Evolutionary conservation across 2,329 filamentous ascomycete genomes (phyloP), one percentile per base, ranked within the genome.

Genomic region (Paraphaeosphaeria minitans): DNA sequence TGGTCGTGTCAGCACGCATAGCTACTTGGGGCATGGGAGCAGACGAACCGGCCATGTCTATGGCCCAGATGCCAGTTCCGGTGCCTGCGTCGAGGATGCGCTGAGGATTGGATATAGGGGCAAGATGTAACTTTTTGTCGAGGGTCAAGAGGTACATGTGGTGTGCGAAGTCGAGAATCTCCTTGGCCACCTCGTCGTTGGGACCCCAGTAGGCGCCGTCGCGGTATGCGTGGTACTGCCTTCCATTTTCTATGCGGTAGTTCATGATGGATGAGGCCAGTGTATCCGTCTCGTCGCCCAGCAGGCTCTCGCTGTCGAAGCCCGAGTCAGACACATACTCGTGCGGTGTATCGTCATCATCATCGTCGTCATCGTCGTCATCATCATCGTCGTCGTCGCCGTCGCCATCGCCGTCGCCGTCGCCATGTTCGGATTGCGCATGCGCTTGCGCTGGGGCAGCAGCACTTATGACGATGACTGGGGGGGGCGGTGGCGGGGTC

Each of bases 121-220:
- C 74, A 1, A 77, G 67, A 46, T 72, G 65, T 37, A 77, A 64
- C 54, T 72, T 73, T 56, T 70, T 67, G 57, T 76, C 70, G 9
- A 75, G 65, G 0, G 71, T 75, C 53, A 75, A 49, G 35, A 75
- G 68, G 55, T 75, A 76, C 70, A 76, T 75, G 67, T 75, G 72
- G 58, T 76, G 74, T 22, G 79, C 78, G 51, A 83, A 75, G 63
- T 81, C 80, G 55, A 80, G 74, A 24, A 78, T 72, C 64, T 82
- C 75, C 55, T 78, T 75, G 37, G 78, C 77, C 10, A 66, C 64
- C 58, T 81, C 78, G 57, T 81, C 78, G 59, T 80, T 81, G 4
- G 78, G 79, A 5, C 77, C 77, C 72, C 71, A 74, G 65, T 77
- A 75, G 16, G 71, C 67, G 53, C 74, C 75, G 56, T 76, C 74